A percentile compares a stretch with the other conserved stretches of the same genome.
Conservation (phyloP, 2,329 filamentous ascomycete genomes). For the Tothia fuscella region DNA sequence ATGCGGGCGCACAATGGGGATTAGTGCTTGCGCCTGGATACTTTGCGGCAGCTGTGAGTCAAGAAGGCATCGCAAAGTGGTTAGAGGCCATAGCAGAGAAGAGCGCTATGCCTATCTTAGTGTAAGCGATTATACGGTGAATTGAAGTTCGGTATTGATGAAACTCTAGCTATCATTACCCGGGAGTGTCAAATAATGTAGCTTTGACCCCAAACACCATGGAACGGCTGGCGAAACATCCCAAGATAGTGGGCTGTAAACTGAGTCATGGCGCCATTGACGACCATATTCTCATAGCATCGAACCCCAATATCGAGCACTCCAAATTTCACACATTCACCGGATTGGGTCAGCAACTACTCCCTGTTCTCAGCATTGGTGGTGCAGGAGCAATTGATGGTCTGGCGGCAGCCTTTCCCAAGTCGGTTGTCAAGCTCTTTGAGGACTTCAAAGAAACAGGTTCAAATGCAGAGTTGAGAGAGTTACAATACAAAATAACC, state of each 20-base stretch:
- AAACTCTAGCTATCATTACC: constrained; percentile 47
- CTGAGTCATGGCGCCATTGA: constrained; percentile 57
- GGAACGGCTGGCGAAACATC: constrained; percentile 45
- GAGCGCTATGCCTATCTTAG: constrained; percentile 47
- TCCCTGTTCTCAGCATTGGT: constrained; percentile 50
- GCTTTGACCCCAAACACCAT: constrained; percentile 47
- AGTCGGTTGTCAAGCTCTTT: constrained; percentile 47
- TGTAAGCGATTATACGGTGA: constrained; percentile 30
- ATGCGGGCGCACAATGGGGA: constrained; percentile 49
- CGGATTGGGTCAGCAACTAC: constrained; percentile 53
- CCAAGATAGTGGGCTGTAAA: constrained; percentile 59
- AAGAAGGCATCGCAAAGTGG: constrained; percentile 50
- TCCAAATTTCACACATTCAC: constrained; percentile 49
- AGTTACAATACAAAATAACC: constrained; percentile 50
- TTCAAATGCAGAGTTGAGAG: constrained; percentile 7
- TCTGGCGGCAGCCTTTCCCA: constrained; percentile 52
- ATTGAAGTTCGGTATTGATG: constrained; percentile 10
- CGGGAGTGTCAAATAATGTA: constrained; percentile 55
- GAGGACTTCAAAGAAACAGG: constrained; percentile 29
- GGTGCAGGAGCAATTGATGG: constrained; percentile 56
- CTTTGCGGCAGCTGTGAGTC: constrained; percentile 47
- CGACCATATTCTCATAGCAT: constrained; percentile 49
- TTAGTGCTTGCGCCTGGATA: constrained; percentile 54
- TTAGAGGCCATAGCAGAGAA: constrained; percentile 48
- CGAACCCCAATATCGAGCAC: constrained; percentile 48